phyloP scores from a whole-genome alignment of 192 early-diverging fungal genomes.

The Phycomyces nitens region DNA sequence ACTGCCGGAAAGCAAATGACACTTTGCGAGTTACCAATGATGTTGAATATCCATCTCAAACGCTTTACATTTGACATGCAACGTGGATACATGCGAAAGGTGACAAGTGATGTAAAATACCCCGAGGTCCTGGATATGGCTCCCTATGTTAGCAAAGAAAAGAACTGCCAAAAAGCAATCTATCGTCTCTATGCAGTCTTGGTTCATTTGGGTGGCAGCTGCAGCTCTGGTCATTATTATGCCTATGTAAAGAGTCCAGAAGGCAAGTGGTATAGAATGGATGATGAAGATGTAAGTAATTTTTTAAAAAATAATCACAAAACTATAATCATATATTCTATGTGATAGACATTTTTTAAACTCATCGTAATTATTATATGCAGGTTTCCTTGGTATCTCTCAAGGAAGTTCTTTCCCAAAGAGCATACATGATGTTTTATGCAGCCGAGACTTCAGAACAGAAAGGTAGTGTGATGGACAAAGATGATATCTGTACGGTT shows the following conservation, averaged over 20 bases:
- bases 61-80: slow-evolving; percentile 64
- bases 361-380: too few species aligned
- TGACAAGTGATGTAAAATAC: slow-evolving; percentile 61
- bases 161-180: slow-evolving; percentile 14
- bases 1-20: slow-evolving; percentile 81
- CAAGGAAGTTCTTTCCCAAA: slow-evolving; percentile 63
- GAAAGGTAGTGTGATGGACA: too few species aligned
- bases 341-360: too few species aligned
- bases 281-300: slow-evolving; percentile 56
- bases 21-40: slow-evolving; percentile 65
- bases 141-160: slow-evolving; percentile 52
- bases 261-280: slow-evolving; percentile 78
- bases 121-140: slow-evolving; percentile 59
- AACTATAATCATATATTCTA: too few species aligned
- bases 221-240: slow-evolving; percentile 85
- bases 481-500: too few species aligned
- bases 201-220: slow-evolving; percentile 70
- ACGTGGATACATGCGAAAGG: slow-evolving; percentile 57
- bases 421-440: slow-evolving; percentile 90
- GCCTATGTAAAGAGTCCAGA: slow-evolving; percentile 75
- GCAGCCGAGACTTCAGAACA: slow-evolving; percentile 20
- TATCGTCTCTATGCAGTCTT: slow-evolving; percentile 78
- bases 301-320: too few species aligned
- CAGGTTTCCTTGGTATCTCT: slow-evolving; percentile 65
- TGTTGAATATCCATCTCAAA: slow-evolving; percentile 81